These are phyloP conservation scores for Hypoxylon sp. DNA, from an alignment of 2,329 filamentous ascomycete genomes.

Conservation along the genomic window DNA sequence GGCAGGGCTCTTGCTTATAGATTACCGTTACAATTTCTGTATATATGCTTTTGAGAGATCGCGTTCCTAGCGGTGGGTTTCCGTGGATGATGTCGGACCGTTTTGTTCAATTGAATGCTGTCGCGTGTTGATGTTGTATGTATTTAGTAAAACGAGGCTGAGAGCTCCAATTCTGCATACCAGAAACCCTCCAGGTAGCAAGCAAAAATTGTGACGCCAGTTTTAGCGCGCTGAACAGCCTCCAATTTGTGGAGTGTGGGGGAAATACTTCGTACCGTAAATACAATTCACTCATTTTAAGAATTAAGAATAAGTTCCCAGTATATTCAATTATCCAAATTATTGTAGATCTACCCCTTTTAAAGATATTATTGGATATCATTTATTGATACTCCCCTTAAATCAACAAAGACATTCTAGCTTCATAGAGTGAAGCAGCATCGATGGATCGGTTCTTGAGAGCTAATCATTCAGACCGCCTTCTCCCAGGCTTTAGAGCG, in stretches of 20 bases:
- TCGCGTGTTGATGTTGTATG: slow-evolving; percentile 27
- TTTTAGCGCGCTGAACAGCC: not conserved
- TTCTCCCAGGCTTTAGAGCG: not conserved
- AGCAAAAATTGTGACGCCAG: slow-evolving; percentile 35
- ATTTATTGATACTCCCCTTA: not conserved
- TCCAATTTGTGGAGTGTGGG: slow-evolving; percentile 30
- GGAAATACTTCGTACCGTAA: slow-evolving; percentile 14
- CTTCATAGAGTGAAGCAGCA: not conserved
- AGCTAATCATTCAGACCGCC: not conserved
- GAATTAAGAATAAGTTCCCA: not conserved
- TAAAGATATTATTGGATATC: not conserved
- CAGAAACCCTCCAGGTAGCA: no score
- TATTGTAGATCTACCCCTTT: not conserved
- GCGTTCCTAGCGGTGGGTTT: not conserved
- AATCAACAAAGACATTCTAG: not conserved
- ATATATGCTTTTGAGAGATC: not conserved
- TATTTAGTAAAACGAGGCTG: slow-evolving; percentile 25
- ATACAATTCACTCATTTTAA: not conserved
- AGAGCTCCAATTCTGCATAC: not conserved
- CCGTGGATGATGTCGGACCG: not conserved
- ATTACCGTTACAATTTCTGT: slow-evolving; percentile 35
- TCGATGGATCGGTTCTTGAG: no score
- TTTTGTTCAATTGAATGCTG: slow-evolving; percentile 23
- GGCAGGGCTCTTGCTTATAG: slow-evolving; percentile 32
- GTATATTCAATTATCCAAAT: not conserved